A percentile compares a stretch with the other conserved stretches of the same genome.
These are phyloP conservation scores for Eucommia ulmoides DNA, from an alignment of 257 asterid species.

Conservation along the genomic window DNA sequence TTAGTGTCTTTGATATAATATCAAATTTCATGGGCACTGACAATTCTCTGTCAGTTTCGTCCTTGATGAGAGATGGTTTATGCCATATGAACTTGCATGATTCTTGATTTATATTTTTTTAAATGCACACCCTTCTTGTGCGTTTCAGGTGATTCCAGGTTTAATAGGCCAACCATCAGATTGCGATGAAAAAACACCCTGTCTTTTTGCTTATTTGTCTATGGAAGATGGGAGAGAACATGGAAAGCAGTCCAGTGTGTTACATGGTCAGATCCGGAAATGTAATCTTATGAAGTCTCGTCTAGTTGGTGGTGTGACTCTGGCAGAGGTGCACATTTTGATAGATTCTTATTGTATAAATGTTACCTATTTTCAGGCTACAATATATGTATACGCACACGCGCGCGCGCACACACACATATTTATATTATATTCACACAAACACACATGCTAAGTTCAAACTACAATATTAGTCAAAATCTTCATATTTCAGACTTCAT, in stretches of 20 bases:
- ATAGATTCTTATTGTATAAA: not conserved
- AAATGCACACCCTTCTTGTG: not conserved
- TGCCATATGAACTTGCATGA: too few relatives aligned
- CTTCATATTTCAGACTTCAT: too few relatives aligned
- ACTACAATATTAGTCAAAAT: too few relatives aligned
- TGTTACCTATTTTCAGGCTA: too few relatives aligned
- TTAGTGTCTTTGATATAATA: not conserved
- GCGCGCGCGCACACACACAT: too few relatives aligned
- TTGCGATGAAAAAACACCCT: slow-evolving; percentile 23
- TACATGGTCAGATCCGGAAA: slow-evolving; percentile 39
- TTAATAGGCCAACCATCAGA: slow-evolving; percentile 30
- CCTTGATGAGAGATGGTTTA: not conserved
- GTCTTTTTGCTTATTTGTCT: slow-evolving; percentile 45
- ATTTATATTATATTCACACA: too few relatives aligned
- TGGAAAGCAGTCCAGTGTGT: slow-evolving; percentile 10
- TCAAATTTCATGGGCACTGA: not conserved
- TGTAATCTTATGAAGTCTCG: slow-evolving; percentile 63
- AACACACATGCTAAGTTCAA: too few relatives aligned
- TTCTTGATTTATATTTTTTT: too few relatives aligned
- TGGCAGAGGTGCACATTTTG: slow-evolving; percentile 51
- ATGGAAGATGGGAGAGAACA: slow-evolving; percentile 20
- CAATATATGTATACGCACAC: too few relatives aligned
- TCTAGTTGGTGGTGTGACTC: slow-evolving; percentile 44
- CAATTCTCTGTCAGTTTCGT: not conserved
- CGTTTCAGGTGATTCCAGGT: slow-evolving; percentile 68